Conservation (phyloP, 108 stramenopile species). For the Discostella pseudostelligera region DNA sequence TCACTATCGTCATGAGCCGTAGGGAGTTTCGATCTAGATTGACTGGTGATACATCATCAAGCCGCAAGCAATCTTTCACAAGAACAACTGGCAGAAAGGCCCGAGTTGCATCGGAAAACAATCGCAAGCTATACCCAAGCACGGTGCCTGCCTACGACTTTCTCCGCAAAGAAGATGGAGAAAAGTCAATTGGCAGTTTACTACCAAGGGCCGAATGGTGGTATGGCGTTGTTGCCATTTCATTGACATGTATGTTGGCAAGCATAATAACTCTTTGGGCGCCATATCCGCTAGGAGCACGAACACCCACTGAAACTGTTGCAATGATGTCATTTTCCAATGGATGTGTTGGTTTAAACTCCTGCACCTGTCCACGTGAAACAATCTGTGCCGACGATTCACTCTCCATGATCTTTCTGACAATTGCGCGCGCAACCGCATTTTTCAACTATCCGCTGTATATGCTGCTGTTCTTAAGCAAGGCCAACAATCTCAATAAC, state of each 20-base stretch:
- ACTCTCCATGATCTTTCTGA: conserved; percentile 32
- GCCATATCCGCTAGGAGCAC: conserved; percentile 27
- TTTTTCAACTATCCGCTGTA: conserved; percentile 33
- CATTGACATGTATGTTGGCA: conserved; percentile 10
- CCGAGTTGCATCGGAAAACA: no score
- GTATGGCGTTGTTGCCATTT: conserved; percentile 28
- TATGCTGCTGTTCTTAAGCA: conserved; percentile 30
- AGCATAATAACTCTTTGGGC: conserved; percentile 27
- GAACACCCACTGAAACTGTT: conserved; percentile 17
- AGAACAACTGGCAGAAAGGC: no score
- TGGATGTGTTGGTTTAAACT: conserved; percentile 22
- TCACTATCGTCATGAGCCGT: no score
- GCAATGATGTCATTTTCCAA: conserved; percentile 23
- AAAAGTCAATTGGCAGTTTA: background rate
- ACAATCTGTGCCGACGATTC: conserved; percentile 31
- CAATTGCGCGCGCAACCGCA: conserved; percentile 20
- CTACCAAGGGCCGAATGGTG: conserved; percentile 13
- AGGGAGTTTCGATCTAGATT: no score
- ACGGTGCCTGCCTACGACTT: conserved; percentile 13
- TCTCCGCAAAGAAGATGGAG: conserved; percentile 12
- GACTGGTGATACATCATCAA: no score
- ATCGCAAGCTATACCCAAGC: no score
- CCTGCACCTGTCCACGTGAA: conserved; percentile 30
- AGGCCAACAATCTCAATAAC: conserved; percentile 29
- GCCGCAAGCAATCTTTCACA: no score